phyloP scores from a whole-genome alignment of 441 rosid genomes.

The Flueggea neowawraea region DNA sequence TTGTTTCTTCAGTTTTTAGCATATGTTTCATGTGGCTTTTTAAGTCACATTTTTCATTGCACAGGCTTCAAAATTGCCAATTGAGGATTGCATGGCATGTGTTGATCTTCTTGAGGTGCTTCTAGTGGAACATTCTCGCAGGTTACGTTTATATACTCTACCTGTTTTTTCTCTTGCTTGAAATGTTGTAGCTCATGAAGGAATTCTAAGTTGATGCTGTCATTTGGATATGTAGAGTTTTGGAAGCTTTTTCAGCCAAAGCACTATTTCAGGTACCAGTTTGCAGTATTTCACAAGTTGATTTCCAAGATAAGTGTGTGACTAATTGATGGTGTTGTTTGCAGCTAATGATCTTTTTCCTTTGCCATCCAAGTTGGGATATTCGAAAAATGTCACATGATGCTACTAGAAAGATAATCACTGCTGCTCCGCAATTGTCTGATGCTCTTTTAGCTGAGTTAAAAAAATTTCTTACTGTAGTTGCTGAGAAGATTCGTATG shows the following conservation, averaged over 20 bases:
- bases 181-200: neutral
- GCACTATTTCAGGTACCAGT: conserved; percentile 64
- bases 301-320: conserved; percentile 9
- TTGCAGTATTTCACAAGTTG: neutral
- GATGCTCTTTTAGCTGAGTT: conserved; percentile 69
- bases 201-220: conserved; percentile 12
- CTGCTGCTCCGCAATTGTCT: conserved; percentile 62
- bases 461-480: conserved; percentile 55
- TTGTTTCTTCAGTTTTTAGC: conserved; percentile 2
- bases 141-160: conserved; percentile 34
- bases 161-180: conserved; percentile 4
- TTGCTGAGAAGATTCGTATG: conserved; percentile 47
- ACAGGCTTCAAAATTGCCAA: conserved; percentile 70
- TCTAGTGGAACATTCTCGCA: conserved; percentile 80
- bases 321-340: conserved; percentile 19
- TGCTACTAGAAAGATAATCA: conserved; percentile 60
- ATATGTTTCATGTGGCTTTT: neutral
- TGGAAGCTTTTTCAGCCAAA: conserved; percentile 75
- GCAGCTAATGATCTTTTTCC: conserved; percentile 72
- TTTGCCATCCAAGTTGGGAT: conserved; percentile 91
- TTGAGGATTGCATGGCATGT: conserved; percentile 79
- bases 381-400: conserved; percentile 66
- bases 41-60: conserved; percentile 9
- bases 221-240: conserved; percentile 49
- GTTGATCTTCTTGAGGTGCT: conserved; percentile 86